phyloP scores from a whole-genome alignment of 2,329 filamentous ascomycete species.

The Microdochium trichocladiopsis region DNA sequence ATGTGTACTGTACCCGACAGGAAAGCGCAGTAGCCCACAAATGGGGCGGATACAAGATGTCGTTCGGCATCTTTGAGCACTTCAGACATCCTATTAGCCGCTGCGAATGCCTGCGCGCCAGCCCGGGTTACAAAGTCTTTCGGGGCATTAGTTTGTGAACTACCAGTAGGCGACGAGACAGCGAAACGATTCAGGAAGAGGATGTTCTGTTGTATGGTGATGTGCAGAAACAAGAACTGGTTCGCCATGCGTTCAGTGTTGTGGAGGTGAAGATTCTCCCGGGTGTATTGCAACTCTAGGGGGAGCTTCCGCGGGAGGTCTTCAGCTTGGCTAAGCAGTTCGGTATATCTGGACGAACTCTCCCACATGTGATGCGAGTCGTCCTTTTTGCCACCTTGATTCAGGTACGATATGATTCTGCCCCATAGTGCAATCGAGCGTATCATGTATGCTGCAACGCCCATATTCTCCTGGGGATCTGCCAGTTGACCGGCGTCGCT shows the following conservation, averaged over 20 bases:
- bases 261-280: constrained; percentile 79
- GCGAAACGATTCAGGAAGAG: constrained; percentile 88
- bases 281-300: constrained; percentile 62
- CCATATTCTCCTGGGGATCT: constrained; percentile 79
- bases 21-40: constrained; percentile 92
- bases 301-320: constrained; percentile 66
- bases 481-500: constrained; percentile 57
- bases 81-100: constrained; percentile 80
- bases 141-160: constrained; percentile 64
- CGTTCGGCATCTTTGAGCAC: constrained; percentile 75
- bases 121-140: constrained; percentile 71
- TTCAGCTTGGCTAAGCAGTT: constrained; percentile 63
- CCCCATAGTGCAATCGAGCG: constrained; percentile 85
- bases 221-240: constrained; percentile 88
- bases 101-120: constrained; percentile 68
- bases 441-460: constrained; percentile 85
- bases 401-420: constrained; percentile 80
- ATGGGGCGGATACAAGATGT: constrained; percentile 79
- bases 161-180: constrained; percentile 59
- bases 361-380: constrained; percentile 78
- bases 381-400: constrained; percentile 76
- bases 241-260: constrained; percentile 79
- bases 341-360: constrained; percentile 66
- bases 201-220: constrained; percentile 81
- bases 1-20: constrained; percentile 92